Conservation (phyloP, 768 basidiomycete species). For the Mrakia blollopis region DNA sequence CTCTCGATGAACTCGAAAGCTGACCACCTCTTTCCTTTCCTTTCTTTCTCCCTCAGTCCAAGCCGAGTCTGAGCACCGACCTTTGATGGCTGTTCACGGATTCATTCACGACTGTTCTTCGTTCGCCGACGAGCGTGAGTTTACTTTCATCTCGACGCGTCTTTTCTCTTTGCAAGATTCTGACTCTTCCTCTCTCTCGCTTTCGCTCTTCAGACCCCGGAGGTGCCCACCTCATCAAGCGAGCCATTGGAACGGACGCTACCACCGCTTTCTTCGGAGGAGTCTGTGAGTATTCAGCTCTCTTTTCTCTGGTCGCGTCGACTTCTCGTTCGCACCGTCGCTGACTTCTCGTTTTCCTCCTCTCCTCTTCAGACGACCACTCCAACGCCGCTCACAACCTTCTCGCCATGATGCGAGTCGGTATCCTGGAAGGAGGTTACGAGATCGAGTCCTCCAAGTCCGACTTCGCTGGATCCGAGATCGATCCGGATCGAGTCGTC, state of each 20-base stretch:
- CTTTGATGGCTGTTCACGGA: slow-evolving; percentile 78
- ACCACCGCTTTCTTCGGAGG: slow-evolving; percentile 93
- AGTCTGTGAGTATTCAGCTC: slow-evolving; percentile 65
- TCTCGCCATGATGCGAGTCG: slow-evolving; percentile 72
- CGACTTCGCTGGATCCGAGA: slow-evolving; percentile 27
- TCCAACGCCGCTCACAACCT: slow-evolving; percentile 77
- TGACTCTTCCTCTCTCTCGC: background rate
- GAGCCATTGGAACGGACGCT: slow-evolving; percentile 83
- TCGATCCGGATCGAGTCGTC: slow-evolving; percentile 28
- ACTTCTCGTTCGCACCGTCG: background rate
- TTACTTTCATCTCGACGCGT: background rate
- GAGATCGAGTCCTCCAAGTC: slow-evolving; percentile 51
- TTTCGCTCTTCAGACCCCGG: slow-evolving; percentile 57
- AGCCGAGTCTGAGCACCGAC: slow-evolving; percentile 69
- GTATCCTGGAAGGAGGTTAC: slow-evolving; percentile 60
- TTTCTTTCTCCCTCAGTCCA: slow-evolving; percentile 44
- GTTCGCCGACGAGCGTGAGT: slow-evolving; percentile 26
- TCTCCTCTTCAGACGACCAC: slow-evolving; percentile 64
- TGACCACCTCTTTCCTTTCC: background rate
- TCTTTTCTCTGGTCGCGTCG: background rate
- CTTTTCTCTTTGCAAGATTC: background rate
- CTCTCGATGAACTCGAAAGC: background rate
- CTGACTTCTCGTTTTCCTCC: slow-evolving; percentile 47
- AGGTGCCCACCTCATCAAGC: slow-evolving; percentile 74
- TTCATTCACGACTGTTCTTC: slow-evolving; percentile 54